A percentile compares a stretch with the other conserved stretches of the same genome.
These are phyloP conservation scores for Geosmithia morbida DNA, from an alignment of 2,329 filamentous ascomycete species.

Conservation along the genomic window DNA sequence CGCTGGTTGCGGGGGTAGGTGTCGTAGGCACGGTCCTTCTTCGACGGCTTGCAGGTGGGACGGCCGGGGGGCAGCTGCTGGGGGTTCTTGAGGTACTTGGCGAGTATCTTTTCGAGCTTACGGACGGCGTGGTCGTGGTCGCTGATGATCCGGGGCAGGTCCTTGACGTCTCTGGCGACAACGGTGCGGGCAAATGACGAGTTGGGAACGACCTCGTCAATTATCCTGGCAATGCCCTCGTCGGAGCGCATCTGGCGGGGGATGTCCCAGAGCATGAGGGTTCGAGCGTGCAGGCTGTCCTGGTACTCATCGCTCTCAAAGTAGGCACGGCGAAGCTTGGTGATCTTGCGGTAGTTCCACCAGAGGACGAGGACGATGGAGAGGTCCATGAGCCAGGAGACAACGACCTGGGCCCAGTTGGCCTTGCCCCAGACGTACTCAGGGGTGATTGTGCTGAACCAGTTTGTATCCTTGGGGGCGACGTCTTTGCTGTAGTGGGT, in stretches of 20 bases:
- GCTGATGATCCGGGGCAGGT: conserved; percentile 71
- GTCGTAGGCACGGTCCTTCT: conserved; percentile 56
- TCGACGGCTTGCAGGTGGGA: conserved; percentile 66
- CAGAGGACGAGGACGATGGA: conserved; percentile 71
- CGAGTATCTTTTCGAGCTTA: conserved; percentile 67
- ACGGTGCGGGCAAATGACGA: conserved; percentile 67
- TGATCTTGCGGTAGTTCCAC: conserved; percentile 73
- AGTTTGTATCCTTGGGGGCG: conserved; percentile 12
- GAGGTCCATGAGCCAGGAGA: conserved; percentile 55
- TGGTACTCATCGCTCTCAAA: conserved; percentile 84
- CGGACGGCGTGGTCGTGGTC: conserved; percentile 72
- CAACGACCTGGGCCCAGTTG: conserved; percentile 45
- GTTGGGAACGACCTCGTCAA: conserved; percentile 65
- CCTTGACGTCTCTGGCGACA: conserved; percentile 83
- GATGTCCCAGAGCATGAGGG: conserved; percentile 68
- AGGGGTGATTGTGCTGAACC: conserved; percentile 48
- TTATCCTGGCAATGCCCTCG: conserved; percentile 74
- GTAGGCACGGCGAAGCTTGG: conserved; percentile 58
- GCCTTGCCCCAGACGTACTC: conserved; percentile 33
- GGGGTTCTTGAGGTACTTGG: conserved; percentile 84
- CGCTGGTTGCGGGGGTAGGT: conserved; percentile 56
- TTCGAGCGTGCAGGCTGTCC: conserved; percentile 65
- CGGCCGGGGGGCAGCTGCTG: conserved; percentile 61
- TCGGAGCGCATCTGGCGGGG: conserved; percentile 64
- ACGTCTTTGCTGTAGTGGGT: conserved; percentile 20